Conservation (phyloP, 768 basidiomycete genomes). For the Trametes meyenii region DNA sequence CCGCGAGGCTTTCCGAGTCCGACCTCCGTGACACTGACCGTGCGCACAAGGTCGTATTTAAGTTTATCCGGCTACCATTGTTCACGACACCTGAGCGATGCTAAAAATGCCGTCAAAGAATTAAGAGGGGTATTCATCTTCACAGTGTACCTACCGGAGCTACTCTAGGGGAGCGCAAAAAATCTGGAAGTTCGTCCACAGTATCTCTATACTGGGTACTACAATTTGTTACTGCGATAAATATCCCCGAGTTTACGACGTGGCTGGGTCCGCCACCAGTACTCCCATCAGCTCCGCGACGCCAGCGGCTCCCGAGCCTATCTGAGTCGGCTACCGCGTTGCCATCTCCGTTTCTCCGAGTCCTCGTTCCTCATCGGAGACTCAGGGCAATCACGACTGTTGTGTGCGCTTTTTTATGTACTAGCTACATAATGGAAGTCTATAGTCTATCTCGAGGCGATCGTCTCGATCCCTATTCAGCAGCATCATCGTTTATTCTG, state of each 20-base stretch:
- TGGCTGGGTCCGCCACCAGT: background rate
- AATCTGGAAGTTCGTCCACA: no score
- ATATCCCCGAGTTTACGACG: no score
- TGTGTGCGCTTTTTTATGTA: constrained; percentile 3
- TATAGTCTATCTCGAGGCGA: constrained; percentile 17
- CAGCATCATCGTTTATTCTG: background rate
- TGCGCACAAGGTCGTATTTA: background rate
- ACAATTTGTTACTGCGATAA: no score
- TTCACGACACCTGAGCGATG: no score
- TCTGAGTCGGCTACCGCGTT: background rate
- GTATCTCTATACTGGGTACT: no score
- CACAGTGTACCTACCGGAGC: no score
- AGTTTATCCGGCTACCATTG: background rate
- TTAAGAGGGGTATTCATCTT: no score
- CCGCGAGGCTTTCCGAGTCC: background rate
- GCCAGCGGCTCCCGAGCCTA: background rate
- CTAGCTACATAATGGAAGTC: constrained; percentile 20
- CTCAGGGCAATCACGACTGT: constrained; percentile 3
- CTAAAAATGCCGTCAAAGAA: no score
- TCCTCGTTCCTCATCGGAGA: no score
- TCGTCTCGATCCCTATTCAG: background rate
- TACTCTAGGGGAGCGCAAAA: no score
- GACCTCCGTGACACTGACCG: background rate
- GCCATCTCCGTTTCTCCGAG: background rate
- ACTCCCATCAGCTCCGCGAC: background rate